A percentile compares a stretch with the other conserved stretches of the same genome.
phyloP scores from a whole-genome alignment of 768 basidiomycete species.

The Tricholoma matsutake region DNA sequence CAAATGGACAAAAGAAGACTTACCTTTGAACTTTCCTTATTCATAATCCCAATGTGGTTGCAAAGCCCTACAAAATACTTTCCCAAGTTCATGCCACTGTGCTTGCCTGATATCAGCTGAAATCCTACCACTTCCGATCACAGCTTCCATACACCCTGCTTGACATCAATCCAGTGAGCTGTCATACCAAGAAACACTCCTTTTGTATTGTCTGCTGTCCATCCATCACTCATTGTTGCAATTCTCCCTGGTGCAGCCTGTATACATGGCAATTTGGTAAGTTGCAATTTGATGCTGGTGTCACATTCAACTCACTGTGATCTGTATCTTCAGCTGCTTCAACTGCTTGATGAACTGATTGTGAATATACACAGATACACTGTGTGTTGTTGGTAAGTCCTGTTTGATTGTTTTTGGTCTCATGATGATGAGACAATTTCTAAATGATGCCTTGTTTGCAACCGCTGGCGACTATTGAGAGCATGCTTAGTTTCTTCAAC shows the following conservation, averaged over 20 bases:
- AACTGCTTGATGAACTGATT: constrained; percentile 10
- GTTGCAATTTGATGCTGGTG: constrained; percentile 1
- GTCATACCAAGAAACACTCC: constrained; percentile 13
- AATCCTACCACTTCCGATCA: neutral
- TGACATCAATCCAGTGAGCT: constrained; percentile 22
- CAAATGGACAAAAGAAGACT: neutral
- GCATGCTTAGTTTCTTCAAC: neutral
- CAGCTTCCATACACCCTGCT: neutral
- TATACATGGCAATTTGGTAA: neutral
- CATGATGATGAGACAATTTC: constrained; percentile 1
- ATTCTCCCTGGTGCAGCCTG: constrained; percentile 1
- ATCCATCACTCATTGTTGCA: neutral
- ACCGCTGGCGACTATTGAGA: neutral
- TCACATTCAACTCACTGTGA: neutral
- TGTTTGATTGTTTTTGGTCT: neutral
- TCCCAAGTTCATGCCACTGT: constrained; percentile 25
- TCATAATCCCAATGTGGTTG: constrained; percentile 14
- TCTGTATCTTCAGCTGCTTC: constrained; percentile 11
- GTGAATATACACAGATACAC: constrained; percentile 12
- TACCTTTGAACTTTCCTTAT: constrained; percentile 19
- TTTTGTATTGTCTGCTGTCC: no score
- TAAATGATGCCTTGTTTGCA: neutral
- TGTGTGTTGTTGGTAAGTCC: constrained; percentile 5
- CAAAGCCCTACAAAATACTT: constrained; percentile 21
- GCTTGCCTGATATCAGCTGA: constrained; percentile 15